Percentiles rank a stretch among this genome's conserved stretches.
These are phyloP conservation scores for Neodidymelliopsis sp. DNA, from an alignment of 2,329 filamentous ascomycete species.

Conservation along the genomic window DNA sequence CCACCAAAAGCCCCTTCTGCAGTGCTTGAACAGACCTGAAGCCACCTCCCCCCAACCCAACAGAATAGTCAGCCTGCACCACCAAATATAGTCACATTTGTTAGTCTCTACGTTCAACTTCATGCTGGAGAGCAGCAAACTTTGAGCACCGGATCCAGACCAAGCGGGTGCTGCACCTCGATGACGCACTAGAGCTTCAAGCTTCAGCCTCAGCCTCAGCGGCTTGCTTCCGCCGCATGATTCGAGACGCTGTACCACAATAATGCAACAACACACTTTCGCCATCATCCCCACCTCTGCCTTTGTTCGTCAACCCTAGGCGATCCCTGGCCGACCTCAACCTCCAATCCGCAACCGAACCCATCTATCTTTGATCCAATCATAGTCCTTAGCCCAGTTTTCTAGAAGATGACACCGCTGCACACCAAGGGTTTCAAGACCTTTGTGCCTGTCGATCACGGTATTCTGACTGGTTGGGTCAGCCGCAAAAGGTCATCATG, in stretches of 20 bases:
- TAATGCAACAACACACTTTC: not conserved
- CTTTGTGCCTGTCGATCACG: conserved; percentile 30
- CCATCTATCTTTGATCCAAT: conserved; percentile 30
- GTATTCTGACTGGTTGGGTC: conserved; percentile 24
- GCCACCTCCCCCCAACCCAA: not conserved
- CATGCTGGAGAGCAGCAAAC: conserved; percentile 28
- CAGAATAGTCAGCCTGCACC: conserved; percentile 20
- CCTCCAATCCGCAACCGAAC: conserved; percentile 1
- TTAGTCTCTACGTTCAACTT: conserved; percentile 19
- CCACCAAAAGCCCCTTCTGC: conserved; percentile 17
- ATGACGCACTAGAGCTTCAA: conserved; percentile 23
- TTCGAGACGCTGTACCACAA: conserved; percentile 17
- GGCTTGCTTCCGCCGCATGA: no score
- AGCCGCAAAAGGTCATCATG: conserved; percentile 5
- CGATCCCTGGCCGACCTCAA: no score
- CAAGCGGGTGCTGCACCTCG: conserved; percentile 25
- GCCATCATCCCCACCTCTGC: no score
- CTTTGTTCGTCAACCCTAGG: no score
- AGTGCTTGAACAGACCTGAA: not conserved
- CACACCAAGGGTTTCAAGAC: conserved; percentile 26
- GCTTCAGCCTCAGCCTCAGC: conserved; percentile 25
- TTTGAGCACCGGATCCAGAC: conserved; percentile 21
- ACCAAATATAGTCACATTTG: no score
- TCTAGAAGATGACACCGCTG: conserved; percentile 22
- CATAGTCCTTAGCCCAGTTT: conserved; percentile 20